Conservation (phyloP, 2,329 filamentous ascomycete genomes). For the Pyricularia sp. region DNA sequence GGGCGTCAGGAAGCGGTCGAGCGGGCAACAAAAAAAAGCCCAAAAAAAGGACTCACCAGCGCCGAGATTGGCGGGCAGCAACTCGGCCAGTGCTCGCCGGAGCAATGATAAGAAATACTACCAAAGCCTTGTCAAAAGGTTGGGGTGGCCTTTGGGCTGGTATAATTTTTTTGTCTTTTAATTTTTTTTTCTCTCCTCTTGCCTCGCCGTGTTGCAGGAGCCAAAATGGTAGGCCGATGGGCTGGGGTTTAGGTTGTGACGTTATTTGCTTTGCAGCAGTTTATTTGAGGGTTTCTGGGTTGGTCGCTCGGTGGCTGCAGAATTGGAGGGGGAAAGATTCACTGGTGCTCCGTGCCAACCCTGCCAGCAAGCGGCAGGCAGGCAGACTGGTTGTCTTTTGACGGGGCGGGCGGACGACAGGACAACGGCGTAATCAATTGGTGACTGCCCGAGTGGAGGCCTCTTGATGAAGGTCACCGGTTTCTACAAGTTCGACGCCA, state of each 20-base stretch:
- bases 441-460: not conserved
- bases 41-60: not conserved
- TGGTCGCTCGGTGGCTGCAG: not conserved
- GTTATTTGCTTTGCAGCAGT: constrained; percentile 6
- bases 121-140: not conserved
- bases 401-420: not conserved
- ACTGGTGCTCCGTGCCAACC: constrained; percentile 1
- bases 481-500: not conserved
- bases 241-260: constrained; percentile 5
- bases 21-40: not conserved
- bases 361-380: not conserved
- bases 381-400: not conserved
- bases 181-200: not conserved
- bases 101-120: constrained; percentile 3
- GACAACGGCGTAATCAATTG: constrained; percentile 1
- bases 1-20: not conserved
- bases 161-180: not conserved
- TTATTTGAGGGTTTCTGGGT: not conserved
- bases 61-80: not conserved
- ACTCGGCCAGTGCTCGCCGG: not conserved
- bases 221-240: not conserved
- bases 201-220: not conserved
- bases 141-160: not conserved
- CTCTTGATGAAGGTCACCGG: not conserved
- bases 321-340: constrained; percentile 1